phyloP scores from a whole-genome alignment of 306 rosid genomes.

The Chamaecrista fasciculata region DNA sequence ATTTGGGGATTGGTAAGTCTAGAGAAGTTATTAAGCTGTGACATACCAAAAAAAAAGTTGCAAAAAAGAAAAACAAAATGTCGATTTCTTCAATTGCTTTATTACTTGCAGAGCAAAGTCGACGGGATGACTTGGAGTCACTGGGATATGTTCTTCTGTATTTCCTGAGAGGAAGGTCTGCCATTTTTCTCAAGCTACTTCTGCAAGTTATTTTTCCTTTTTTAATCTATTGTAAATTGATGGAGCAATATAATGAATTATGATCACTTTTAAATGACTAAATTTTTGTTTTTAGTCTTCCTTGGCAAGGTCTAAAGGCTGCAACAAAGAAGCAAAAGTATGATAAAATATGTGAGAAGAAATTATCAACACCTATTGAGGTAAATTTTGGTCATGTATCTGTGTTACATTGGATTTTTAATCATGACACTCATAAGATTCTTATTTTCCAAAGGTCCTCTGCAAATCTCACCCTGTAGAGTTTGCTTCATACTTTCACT shows the following conservation, averaged over 20 bases:
- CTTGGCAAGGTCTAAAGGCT: slow-evolving; percentile 99
- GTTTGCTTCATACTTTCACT: slow-evolving; percentile 95
- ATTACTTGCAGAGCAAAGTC: slow-evolving; percentile 80
- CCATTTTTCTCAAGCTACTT: slow-evolving; percentile 12
- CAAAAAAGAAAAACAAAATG: neutral
- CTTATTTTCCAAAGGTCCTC: slow-evolving; percentile 53
- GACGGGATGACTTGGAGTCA: slow-evolving; percentile 98
- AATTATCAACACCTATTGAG: slow-evolving; percentile 96
- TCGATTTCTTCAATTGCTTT: slow-evolving; percentile 20
- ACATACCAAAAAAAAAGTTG: neutral
- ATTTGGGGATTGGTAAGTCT: slow-evolving; percentile 86
- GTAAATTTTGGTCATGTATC: slow-evolving; percentile 37
- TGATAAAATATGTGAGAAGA: slow-evolving; percentile 96
- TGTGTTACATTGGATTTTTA: slow-evolving; percentile 2
- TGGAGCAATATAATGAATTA: slow-evolving; percentile 15
- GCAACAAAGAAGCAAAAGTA: slow-evolving; percentile 96
- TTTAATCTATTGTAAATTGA: neutral
- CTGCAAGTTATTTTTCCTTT: neutral
- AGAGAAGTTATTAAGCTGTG: slow-evolving; percentile 17
- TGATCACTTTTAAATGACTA: slow-evolving; percentile 11
- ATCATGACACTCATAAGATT: slow-evolving; percentile 25
- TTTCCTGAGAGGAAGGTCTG: slow-evolving; percentile 93
- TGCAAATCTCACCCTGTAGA: slow-evolving; percentile 95
- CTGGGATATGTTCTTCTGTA: slow-evolving; percentile 95
- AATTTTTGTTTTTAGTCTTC: slow-evolving; percentile 64